Conservation (phyloP, 192 early-diverging fungal species). For the Rhizoclosmatium sp. region DNA sequence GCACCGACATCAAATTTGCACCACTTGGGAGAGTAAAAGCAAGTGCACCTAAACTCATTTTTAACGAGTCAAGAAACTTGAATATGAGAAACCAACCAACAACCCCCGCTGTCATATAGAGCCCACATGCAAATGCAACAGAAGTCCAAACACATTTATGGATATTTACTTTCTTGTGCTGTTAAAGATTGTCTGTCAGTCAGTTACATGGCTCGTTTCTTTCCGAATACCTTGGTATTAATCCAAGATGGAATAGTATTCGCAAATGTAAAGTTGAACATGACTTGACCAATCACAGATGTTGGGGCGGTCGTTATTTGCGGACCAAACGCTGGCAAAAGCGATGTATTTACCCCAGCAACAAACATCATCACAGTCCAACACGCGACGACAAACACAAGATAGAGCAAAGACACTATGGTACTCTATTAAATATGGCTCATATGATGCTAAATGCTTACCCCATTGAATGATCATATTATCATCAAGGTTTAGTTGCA, state of each 20-base stretch:
- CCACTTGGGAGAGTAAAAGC: slow-evolving; percentile 44
- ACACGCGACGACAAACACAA: slow-evolving; percentile 60
- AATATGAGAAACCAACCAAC: slow-evolving; percentile 39
- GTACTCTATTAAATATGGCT: background rate
- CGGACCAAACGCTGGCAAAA: slow-evolving; percentile 62
- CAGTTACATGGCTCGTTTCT: slow-evolving; percentile 11
- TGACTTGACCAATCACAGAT: slow-evolving; percentile 66
- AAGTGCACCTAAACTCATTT: slow-evolving; percentile 33
- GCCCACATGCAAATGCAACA: slow-evolving; percentile 53
- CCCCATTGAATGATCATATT: slow-evolving; percentile 73
- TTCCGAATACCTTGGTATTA: slow-evolving; percentile 59
- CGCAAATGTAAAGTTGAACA: slow-evolving; percentile 76
- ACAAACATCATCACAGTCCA: slow-evolving; percentile 66
- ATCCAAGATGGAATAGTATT: slow-evolving; percentile 74
- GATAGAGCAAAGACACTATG: slow-evolving; percentile 61
- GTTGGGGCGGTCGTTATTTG: slow-evolving; percentile 49
- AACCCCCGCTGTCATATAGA: slow-evolving; percentile 61
- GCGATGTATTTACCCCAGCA: slow-evolving; percentile 53
- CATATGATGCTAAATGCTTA: slow-evolving; percentile 3
- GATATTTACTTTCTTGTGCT: slow-evolving; percentile 64
- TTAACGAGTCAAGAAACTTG: background rate
- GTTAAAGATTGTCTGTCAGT: background rate
- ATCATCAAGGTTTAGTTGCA: slow-evolving; percentile 69
- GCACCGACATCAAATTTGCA: slow-evolving; percentile 44
- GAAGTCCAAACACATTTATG: slow-evolving; percentile 67